phyloP scores from a whole-genome alignment of 177 flowering plant genomes.

The Vitis hybrid region DNA sequence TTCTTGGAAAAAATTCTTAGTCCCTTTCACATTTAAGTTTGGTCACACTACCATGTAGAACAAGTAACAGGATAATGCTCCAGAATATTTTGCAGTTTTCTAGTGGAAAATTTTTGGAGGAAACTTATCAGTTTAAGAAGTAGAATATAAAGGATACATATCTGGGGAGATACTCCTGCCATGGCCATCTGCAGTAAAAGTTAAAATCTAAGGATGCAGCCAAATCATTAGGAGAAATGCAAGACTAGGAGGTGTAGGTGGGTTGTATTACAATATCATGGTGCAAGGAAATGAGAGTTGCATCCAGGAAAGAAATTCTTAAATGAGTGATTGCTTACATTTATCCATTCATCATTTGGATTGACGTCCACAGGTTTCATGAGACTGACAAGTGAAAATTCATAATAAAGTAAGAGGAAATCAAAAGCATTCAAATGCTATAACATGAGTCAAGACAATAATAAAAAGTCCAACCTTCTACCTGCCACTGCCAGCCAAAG shows the following conservation, averaged over 20 bases:
- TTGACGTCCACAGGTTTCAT: slow-evolving; percentile 93
- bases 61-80: too few species aligned
- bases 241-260: not conserved
- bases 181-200: slow-evolving; percentile 75
- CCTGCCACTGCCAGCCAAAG: too few species aligned
- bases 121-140: not conserved
- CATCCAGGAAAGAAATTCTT: not conserved
- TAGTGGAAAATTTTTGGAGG: not conserved
- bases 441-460: too few species aligned
- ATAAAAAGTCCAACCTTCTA: too few species aligned
- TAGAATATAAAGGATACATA: slow-evolving; percentile 60
- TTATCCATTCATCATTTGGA: slow-evolving; percentile 95
- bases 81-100: not conserved
- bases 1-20: not conserved
- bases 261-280: not conserved
- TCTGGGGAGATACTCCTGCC: slow-evolving; percentile 91
- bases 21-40: not conserved
- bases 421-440: not conserved
- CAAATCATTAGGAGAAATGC: not conserved
- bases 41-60: not conserved
- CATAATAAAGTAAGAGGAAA: slow-evolving; percentile 18
- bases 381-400: slow-evolving; percentile 50
- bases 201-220: not conserved
- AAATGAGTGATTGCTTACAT: slow-evolving; percentile 56
- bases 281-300: not conserved